Base-by-base conservation (phyloP, 345 rosid genomes). In the Syzygium aromaticum region DNA sequence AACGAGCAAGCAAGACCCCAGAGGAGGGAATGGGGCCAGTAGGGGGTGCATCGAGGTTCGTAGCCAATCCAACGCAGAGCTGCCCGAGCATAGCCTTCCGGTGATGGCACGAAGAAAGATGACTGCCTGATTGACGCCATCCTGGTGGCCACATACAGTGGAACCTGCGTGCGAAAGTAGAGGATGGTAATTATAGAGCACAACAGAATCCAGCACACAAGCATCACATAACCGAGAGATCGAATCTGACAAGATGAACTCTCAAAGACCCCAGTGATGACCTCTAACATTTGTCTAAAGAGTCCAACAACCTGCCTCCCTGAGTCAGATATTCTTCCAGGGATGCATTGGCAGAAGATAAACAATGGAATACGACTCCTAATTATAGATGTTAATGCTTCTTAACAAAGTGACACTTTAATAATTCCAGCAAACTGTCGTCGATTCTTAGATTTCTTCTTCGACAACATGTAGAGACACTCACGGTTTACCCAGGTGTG, bases 101-200 rank as follows among this genome's bases (percentile, higher is more conserved):
- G 17, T 7, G 93, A 91, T 28, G 93, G 94, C 54, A 91, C 89
- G n/a, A 92, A 91, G 78, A 91, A 89, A 38, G 94, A 93, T 10
- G 92, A 93, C 85, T 90, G 88, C 88, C 51, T 89, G 85, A 93
- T 93, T 11, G 94, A 93, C 22, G 94, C 94, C 92, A 91, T 93
- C 88, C 90, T 91, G 30, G 94, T 91, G 33, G 94, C 94, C 57
- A 93, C 92, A 28, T 93, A 93, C 64, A 91, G 88, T 0, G 93
- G 94, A 83, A 91, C 92, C 92, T 90, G 87, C 87, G 52, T 15
- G 53, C 3, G 52, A 16, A 85, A 54, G 43, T 28, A 54, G 84
- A 53, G 67, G 23, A 77, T 30, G 43, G 43, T 38, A 46, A 17
- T 51, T 11, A 64, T 2, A 63, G 33, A 57, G 78, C 80, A 38